These are phyloP conservation scores for Epichloe coenophiala DNA, from an alignment of 2,329 filamentous ascomycete species.

Conservation along the genomic window DNA sequence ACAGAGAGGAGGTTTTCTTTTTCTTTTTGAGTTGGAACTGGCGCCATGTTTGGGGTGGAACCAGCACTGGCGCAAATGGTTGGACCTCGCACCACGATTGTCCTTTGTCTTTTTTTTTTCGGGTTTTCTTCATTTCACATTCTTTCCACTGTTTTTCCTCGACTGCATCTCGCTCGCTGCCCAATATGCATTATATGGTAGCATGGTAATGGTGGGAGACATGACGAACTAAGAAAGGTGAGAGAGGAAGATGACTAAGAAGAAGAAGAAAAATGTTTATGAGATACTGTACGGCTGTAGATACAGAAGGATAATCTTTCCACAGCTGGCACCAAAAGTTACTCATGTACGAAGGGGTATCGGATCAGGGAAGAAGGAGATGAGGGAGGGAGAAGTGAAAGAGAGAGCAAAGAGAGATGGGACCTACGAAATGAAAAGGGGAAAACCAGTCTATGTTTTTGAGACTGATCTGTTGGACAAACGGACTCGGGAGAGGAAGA, in stretches of 20 bases:
- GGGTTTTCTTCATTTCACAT: slow-evolving; percentile 3
- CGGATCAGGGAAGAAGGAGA: neutral
- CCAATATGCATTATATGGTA: slow-evolving; percentile 7
- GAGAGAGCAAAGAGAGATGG: neutral
- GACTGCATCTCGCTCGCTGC: slow-evolving; percentile 10
- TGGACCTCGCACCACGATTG: slow-evolving; percentile 8
- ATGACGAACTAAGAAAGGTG: neutral
- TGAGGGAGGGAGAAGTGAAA: neutral
- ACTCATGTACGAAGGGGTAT: neutral
- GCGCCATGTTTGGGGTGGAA: slow-evolving; percentile 16
- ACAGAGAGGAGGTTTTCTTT: slow-evolving; percentile 10
- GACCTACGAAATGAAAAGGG: neutral
- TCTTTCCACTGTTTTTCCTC: slow-evolving; percentile 3
- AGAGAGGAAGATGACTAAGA: neutral
- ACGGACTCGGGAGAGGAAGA: neutral
- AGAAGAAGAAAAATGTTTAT: neutral
- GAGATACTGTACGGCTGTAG: neutral
- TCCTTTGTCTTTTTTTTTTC: neutral
- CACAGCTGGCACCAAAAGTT: neutral
- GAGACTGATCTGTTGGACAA: neutral
- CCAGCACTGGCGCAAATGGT: slow-evolving; percentile 10
- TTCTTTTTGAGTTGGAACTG: slow-evolving; percentile 17
- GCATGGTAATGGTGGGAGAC: neutral
- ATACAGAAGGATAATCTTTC: neutral
- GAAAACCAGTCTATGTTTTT: neutral